A percentile compares a stretch with the other conserved stretches of the same genome.
phyloP scores from a whole-genome alignment of 176 grass and related monocot genomes.

The Olyra latifolia region DNA sequence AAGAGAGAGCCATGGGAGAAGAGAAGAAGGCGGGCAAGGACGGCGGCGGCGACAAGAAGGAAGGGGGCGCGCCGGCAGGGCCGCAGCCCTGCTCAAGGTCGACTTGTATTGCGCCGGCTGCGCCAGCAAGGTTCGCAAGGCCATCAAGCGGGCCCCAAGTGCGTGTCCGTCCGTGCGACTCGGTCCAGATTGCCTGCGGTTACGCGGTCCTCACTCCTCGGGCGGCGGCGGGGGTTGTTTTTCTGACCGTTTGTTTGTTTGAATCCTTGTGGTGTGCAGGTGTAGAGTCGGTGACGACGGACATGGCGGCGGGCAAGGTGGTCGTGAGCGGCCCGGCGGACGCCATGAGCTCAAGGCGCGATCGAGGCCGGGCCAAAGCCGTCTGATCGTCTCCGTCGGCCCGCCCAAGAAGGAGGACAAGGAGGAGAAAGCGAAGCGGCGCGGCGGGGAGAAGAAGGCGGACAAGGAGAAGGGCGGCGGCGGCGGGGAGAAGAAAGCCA shows the following conservation, averaged over 20 bases:
- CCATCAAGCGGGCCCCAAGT: constrained; percentile 55
- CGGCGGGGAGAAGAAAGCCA: constrained; percentile 19
- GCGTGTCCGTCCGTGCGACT: no score
- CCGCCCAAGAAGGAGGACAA: constrained; percentile 45
- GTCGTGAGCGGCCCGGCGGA: constrained; percentile 54
- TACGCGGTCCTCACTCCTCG: no score
- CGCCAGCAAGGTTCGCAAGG: constrained; percentile 57
- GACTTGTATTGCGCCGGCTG: constrained; percentile 84
- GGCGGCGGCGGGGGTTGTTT: background rate
- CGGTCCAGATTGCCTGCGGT: no score
- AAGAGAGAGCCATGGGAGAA: constrained; percentile 45
- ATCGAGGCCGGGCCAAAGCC: constrained; percentile 53
- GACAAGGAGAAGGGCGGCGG: constrained; percentile 16
- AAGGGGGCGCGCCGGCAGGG: constrained; percentile 27
- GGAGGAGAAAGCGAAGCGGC: constrained; percentile 25
- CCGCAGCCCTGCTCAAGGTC: constrained; percentile 49
- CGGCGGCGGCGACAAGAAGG: background rate
- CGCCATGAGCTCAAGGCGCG: constrained; percentile 56
- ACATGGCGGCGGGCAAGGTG: constrained; percentile 53
- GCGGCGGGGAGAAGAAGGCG: constrained; percentile 8
- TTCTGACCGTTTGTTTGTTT: background rate
- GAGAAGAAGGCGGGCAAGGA: constrained; percentile 34
- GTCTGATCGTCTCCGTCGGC: constrained; percentile 69
- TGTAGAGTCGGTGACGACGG: constrained; percentile 42
- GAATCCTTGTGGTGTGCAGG: constrained; percentile 27